Conservation (phyloP, 768 basidiomycete genomes). For the Coprinopsis sp. region DNA sequence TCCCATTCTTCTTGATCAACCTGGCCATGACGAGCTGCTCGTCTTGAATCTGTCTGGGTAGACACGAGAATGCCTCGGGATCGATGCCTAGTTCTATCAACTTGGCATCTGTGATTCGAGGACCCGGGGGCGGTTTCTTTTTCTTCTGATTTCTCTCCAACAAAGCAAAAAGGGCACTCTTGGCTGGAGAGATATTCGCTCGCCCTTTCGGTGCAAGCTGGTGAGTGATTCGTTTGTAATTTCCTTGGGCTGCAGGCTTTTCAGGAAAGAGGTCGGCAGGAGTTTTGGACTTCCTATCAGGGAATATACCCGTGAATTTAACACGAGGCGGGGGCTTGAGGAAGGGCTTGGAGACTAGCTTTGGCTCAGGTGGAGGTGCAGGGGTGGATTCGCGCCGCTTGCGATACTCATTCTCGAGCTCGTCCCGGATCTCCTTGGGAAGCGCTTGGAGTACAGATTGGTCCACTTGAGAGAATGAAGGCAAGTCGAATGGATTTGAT, state of each 20-base stretch:
- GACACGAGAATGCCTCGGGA: constrained; percentile 56
- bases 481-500: constrained; percentile 40
- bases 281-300: constrained; percentile 6
- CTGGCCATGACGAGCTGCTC: constrained; percentile 68
- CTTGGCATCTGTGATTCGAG: constrained; percentile 51
- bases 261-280: constrained; percentile 29
- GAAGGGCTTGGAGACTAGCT: constrained; percentile 3
- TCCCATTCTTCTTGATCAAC: constrained; percentile 40
- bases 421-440: constrained; percentile 63
- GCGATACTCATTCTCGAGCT: constrained; percentile 65
- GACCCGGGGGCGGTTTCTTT: constrained; percentile 27
- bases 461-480: constrained; percentile 75
- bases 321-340: background rate
- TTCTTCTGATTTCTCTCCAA: constrained; percentile 9
- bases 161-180: constrained; percentile 29
- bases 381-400: constrained; percentile 55
- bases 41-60: constrained; percentile 66
- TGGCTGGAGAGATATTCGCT: constrained; percentile 31
- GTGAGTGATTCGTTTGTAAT: constrained; percentile 55
- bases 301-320: background rate
- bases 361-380: constrained; percentile 27
- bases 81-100: constrained; percentile 68
- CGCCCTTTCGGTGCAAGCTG: constrained; percentile 58
- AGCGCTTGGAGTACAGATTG: constrained; percentile 64
- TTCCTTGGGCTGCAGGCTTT: constrained; percentile 26